Evolutionary conservation across 352 stramenopile genomes (phyloP).

Genomic region (Albugo candida): DNA sequence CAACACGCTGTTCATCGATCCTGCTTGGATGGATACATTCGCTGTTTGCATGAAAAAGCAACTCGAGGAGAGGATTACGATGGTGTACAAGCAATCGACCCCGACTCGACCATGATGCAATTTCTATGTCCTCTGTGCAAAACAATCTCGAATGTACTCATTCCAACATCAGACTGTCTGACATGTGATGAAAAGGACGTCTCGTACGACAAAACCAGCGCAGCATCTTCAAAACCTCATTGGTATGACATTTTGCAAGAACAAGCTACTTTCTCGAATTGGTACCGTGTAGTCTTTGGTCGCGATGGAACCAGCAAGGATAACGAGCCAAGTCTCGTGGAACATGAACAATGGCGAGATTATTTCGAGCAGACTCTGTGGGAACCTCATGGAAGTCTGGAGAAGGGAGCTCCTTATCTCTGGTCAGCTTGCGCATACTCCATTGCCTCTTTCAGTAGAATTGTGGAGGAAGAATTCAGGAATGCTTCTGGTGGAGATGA

Average conservation of each 20-base stretch:
- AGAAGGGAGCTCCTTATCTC: slow-evolving; percentile 69
- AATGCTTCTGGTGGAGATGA: slow-evolving; percentile 5
- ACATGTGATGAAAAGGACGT: background rate
- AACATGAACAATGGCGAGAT: slow-evolving; percentile 61
- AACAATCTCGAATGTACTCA: slow-evolving; percentile 80
- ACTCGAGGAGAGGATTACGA: slow-evolving; percentile 79
- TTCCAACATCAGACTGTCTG: slow-evolving; percentile 45
- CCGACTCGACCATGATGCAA: slow-evolving; percentile 76
- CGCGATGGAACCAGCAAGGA: slow-evolving; percentile 4
- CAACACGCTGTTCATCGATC: slow-evolving; percentile 75
- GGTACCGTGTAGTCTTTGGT: slow-evolving; percentile 49
- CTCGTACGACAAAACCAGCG: background rate
- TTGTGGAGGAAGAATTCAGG: slow-evolving; percentile 37
- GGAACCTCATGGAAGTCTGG: slow-evolving; percentile 68
- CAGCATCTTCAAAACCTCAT: slow-evolving; percentile 1
- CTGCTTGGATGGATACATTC: slow-evolving; percentile 76
- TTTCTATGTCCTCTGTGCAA: slow-evolving; percentile 87
- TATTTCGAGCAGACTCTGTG: slow-evolving; percentile 78
- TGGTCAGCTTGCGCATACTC: slow-evolving; percentile 74
- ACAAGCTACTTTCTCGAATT: slow-evolving; percentile 37
- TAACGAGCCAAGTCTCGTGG: slow-evolving; percentile 25
- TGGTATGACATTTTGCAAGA: slow-evolving; percentile 45
- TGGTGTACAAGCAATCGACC: slow-evolving; percentile 72
- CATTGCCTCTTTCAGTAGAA: slow-evolving; percentile 48
- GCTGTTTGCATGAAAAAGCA: slow-evolving; percentile 68